Base-by-base conservation (phyloP, 2,329 filamentous ascomycete species). In the Trichoderma semiorbis region DNA sequence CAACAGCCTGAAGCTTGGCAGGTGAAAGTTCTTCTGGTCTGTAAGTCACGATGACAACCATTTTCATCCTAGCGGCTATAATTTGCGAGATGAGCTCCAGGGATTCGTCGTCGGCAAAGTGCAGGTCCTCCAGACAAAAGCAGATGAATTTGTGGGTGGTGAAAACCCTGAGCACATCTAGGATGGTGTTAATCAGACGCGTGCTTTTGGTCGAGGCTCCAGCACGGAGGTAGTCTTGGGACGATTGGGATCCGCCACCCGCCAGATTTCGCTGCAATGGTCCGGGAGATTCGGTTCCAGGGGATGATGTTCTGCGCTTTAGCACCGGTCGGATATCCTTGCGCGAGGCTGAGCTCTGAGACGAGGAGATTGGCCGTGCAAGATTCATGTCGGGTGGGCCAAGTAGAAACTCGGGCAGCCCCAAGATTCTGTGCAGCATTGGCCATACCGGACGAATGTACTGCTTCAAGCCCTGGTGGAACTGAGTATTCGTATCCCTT, bases 61-160 rank as follows among this genome's bases (percentile, higher is more conserved):
- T 92, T 24, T 92, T 93, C 73, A 98, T 89, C 74, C 92, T 91
- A 1, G 92, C 90, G 65, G 87, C 86, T 70, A 97, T 89, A 67
- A 98, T 94, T 76, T 94, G 91, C 18, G 91, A 88, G 50, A 98
- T 91, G 67, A 98, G 84, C 72, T 97, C 93, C 62, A 96, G 83
- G 16, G 92, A 96, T 80, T 98, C 95, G 30, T 92, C 89, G 78
- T 98, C 95, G 7, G 94, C 94, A 80, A 94, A 96, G 76, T 98
- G 94, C 36, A 98, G 83, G 80, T 98, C 95, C 77, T 98, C 95
- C 32, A 98, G 83, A 76, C 91, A 94, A 76, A 97, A 91, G 77
- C 93, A 97, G 69, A 97, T 94, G 76, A 97, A 90, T 76, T 95
- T 96, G 79, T 95, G 91, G 24, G 91, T 86, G 0, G 93, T 92